phyloP scores from a whole-genome alignment of 2,329 filamentous ascomycete genomes.

The Alternaria sp. region DNA sequence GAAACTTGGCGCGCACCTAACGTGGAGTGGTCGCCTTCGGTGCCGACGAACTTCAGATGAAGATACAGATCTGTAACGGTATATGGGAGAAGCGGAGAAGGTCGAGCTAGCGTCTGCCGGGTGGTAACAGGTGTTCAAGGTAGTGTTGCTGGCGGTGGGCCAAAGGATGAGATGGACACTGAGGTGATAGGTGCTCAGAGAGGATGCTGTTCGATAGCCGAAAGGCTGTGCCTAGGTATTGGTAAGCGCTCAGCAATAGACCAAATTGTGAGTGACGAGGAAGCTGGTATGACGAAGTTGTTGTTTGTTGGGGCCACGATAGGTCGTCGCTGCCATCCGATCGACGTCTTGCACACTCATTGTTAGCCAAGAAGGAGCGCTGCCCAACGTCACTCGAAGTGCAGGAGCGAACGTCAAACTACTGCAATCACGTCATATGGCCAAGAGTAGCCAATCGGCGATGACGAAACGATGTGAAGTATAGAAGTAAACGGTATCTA shows the following conservation, averaged over 20 bases:
- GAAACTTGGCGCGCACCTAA: background rate
- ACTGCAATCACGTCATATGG: background rate
- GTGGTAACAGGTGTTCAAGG: background rate
- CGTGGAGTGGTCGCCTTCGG: background rate
- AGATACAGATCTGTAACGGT: background rate
- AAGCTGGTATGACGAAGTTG: background rate
- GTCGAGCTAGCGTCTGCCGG: background rate
- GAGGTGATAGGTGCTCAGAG: background rate
- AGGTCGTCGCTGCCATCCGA: background rate
- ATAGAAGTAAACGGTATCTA: constrained; percentile 7
- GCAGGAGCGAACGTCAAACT: background rate
- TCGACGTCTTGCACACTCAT: background rate
- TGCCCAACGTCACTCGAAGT: background rate
- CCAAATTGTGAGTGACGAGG: background rate
- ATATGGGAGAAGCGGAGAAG: background rate
- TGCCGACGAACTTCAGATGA: background rate
- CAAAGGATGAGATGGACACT: background rate
- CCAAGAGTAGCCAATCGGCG: background rate
- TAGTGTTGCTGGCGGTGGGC: background rate
- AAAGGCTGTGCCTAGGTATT: background rate
- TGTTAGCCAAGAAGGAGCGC: background rate
- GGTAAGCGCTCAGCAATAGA: background rate
- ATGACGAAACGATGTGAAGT: background rate
- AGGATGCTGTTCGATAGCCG: constrained; percentile 12
- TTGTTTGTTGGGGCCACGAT: constrained; percentile 1